phyloP scores from a whole-genome alignment of 208 protist species.

The Crithidia bombi region DNA sequence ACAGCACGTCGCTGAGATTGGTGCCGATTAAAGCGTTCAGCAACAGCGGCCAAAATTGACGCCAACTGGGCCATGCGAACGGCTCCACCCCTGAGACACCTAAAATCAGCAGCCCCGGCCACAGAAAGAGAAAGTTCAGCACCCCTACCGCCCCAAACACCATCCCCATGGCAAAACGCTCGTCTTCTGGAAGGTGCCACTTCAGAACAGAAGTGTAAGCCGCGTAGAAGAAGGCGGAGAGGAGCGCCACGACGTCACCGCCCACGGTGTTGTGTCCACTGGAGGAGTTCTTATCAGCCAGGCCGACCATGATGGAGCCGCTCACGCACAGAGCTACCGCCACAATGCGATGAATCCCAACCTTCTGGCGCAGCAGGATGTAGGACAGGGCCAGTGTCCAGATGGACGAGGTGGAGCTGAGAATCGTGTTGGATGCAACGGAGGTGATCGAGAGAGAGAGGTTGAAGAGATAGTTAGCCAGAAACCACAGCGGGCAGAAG shows the following conservation, averaged over 20 bases:
- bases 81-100: constrained; percentile 59
- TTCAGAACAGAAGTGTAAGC: constrained; percentile 88
- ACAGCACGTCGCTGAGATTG: constrained; percentile 92
- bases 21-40: constrained; percentile 89
- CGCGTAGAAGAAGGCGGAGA: constrained; percentile 91
- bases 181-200: constrained; percentile 79
- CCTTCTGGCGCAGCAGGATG: constrained; percentile 66
- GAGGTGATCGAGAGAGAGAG: constrained; percentile 84
- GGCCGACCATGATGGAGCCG: constrained; percentile 70
- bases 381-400: constrained; percentile 86
- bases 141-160: constrained; percentile 89
- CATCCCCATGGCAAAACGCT: constrained; percentile 85
- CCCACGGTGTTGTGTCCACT: constrained; percentile 40
- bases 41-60: constrained; percentile 75
- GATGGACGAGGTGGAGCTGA: constrained; percentile 86
- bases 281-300: constrained; percentile 50
- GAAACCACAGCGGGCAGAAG: constrained; percentile 92
- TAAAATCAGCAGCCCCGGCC: constrained; percentile 73
- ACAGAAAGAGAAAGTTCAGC: constrained; percentile 77
- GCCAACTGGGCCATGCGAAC: constrained; percentile 62
- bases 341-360: constrained; percentile 50
- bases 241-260: constrained; percentile 74
- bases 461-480: constrained; percentile 93
- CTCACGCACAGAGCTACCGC: constrained; percentile 71
- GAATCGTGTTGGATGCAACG: constrained; percentile 88